These are phyloP conservation scores for Diospyros kaki DNA, from an alignment of 148 eudicot genomes.

Conservation along the genomic window DNA sequence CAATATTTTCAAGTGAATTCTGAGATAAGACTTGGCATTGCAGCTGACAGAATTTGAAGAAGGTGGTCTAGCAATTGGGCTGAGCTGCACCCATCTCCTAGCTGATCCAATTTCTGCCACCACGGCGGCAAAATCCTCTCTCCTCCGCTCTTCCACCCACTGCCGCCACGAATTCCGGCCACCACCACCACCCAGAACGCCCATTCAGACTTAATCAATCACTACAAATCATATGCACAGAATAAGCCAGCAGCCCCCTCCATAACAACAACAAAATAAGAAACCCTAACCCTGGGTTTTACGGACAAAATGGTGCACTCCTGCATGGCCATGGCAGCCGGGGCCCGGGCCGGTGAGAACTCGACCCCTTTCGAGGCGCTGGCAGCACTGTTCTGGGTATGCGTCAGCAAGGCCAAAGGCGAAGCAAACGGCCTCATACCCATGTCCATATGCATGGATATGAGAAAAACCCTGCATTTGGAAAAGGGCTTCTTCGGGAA, in stretches of 20 bases:
- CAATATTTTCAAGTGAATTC: not conserved
- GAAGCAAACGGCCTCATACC: slow-evolving; percentile 26
- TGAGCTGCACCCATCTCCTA: slow-evolving; percentile 62
- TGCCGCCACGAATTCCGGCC: slow-evolving; percentile 31
- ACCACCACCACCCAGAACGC: slow-evolving; percentile 11
- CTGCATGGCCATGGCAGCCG: slow-evolving; percentile 28
- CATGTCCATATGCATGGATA: slow-evolving; percentile 52
- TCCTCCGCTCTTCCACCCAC: slow-evolving; percentile 64
- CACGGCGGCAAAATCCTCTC: slow-evolving; percentile 25
- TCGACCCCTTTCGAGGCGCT: slow-evolving; percentile 42
- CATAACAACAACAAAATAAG: not conserved
- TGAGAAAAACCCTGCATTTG: slow-evolving; percentile 37
- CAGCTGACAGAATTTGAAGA: slow-evolving; percentile 69
- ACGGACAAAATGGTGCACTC: slow-evolving; percentile 38
- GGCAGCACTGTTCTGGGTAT: slow-evolving; percentile 47
- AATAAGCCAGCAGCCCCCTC: slow-evolving; percentile 9
- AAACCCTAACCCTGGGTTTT: slow-evolving; percentile 41
- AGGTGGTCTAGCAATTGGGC: slow-evolving; percentile 69
- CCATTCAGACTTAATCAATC: slow-evolving; percentile 30
- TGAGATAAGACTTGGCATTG: not conserved
- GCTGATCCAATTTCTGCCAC: slow-evolving; percentile 49
- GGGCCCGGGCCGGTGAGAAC: not conserved
- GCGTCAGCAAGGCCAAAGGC: slow-evolving; percentile 45
- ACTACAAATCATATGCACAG: slow-evolving; percentile 35
- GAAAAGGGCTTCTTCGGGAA: slow-evolving; percentile 69